phyloP scores from a whole-genome alignment of 2,329 filamentous ascomycete species.

The Parastagonospora nodorum region DNA sequence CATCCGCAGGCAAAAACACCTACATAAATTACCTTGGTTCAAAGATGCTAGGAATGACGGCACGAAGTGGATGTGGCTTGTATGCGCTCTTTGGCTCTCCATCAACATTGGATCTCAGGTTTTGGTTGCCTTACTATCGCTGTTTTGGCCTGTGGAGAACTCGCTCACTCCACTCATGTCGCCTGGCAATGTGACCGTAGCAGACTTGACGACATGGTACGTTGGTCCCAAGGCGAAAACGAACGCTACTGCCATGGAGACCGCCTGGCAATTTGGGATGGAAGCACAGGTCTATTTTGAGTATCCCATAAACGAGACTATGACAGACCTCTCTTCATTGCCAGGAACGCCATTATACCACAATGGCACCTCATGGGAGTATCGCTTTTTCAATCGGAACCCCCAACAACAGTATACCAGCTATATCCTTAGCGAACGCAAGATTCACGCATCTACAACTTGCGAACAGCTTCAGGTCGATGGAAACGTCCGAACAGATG shows the following conservation, averaged over 20 bases:
- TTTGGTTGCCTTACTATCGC: conserved; percentile 37
- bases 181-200: conserved; percentile 31
- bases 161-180: conserved; percentile 33
- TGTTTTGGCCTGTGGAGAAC: conserved; percentile 43
- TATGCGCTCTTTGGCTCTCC: conserved; percentile 37
- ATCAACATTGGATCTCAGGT: conserved; percentile 43
- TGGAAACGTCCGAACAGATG: not conserved
- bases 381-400: conserved; percentile 42
- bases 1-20: conserved; percentile 26
- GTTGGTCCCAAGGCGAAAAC: conserved; percentile 1
- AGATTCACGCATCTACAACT: conserved; percentile 21
- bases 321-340: conserved; percentile 24
- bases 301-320: conserved; percentile 13
- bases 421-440: conserved; percentile 32
- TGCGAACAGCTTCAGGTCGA: conserved; percentile 27
- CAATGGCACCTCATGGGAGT: conserved; percentile 26
- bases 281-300: conserved; percentile 32
- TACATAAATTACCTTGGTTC: conserved; percentile 34
- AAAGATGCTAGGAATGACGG: conserved; percentile 38
- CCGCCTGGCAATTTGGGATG: conserved; percentile 38
- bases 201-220: conserved; percentile 33
- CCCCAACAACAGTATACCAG: conserved; percentile 33
- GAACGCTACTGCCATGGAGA: conserved; percentile 22
- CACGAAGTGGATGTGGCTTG: conserved; percentile 40
- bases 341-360: conserved; percentile 35